Evolutionary conservation across 2,329 filamentous ascomycete genomes (phyloP).

Genomic region (Ophiocordyceps camponoti-floridani): DNA sequence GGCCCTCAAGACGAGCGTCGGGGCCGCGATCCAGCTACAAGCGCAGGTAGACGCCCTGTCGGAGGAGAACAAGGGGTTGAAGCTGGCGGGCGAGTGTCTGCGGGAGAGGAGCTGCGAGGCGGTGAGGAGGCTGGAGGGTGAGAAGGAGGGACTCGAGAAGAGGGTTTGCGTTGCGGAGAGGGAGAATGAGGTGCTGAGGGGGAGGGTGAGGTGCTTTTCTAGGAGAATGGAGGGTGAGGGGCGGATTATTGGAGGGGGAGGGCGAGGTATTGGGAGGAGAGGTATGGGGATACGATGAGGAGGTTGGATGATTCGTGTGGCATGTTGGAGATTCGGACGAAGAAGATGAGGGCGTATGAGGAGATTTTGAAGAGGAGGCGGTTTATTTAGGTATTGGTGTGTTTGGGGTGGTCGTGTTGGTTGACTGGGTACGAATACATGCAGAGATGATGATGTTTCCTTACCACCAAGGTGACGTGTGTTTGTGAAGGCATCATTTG

Average conservation of each 20-base stretch:
- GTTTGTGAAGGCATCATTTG: too few species aligned
- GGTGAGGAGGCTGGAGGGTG: constrained; percentile 12
- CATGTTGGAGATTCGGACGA: constrained; percentile 11
- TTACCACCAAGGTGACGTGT: too few species aligned
- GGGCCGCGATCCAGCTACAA: constrained; percentile 17
- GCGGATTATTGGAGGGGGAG: constrained; percentile 14
- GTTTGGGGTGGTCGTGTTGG: too few species aligned
- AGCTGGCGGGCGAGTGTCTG: constrained; percentile 17
- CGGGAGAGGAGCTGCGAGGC: constrained; percentile 15
- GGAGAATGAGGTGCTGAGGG: constrained; percentile 17
- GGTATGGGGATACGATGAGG: constrained; percentile 10
- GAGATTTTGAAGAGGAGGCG: constrained; percentile 14
- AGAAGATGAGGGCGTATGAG: constrained; percentile 16
- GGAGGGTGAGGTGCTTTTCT: constrained; percentile 15
- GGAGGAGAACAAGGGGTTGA: constrained; percentile 20
- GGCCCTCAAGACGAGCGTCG: constrained; percentile 16
- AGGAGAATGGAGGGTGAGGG: constrained; percentile 14
- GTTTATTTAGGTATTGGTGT: constrained; percentile 12
- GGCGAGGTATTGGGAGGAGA: constrained; percentile 16
- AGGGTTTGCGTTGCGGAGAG: constrained; percentile 15
- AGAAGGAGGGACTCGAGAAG: constrained; percentile 16
- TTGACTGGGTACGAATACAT: too few species aligned
- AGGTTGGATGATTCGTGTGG: constrained; percentile 11
- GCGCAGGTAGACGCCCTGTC: constrained; percentile 16
- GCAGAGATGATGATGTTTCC: too few species aligned